A percentile compares a stretch with the other conserved stretches of the same genome.
Conservation (phyloP, 176 grass and related monocot species). For the Oryza officinalis region DNA sequence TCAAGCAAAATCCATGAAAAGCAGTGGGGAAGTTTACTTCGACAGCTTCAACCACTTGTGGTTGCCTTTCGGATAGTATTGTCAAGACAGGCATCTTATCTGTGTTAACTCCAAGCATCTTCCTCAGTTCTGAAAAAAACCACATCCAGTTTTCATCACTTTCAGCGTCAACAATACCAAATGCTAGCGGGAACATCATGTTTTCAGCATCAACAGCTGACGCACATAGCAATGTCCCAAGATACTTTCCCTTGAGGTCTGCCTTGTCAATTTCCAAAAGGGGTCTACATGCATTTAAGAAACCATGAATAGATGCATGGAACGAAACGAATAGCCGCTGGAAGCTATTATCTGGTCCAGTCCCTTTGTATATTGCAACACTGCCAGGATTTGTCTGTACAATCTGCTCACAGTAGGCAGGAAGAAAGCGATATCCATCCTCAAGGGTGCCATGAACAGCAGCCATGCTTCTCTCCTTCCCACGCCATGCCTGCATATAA, state of each 20-base stretch:
- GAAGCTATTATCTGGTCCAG: slow-evolving; percentile 74
- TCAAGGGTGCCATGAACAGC: slow-evolving; percentile 94
- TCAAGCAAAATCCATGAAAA: slow-evolving; percentile 89
- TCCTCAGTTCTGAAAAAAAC: slow-evolving; percentile 96
- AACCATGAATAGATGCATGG: slow-evolving; percentile 88
- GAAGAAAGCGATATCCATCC: slow-evolving; percentile 89
- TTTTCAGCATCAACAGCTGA: slow-evolving; percentile 89
- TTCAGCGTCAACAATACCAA: slow-evolving; percentile 79
- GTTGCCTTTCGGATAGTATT: slow-evolving; percentile 77
- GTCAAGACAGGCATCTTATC: slow-evolving; percentile 95
- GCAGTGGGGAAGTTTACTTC: slow-evolving; percentile 78
- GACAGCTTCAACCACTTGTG: slow-evolving; percentile 71
- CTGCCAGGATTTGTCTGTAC: slow-evolving; percentile 79
- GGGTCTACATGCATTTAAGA: slow-evolving; percentile 81
- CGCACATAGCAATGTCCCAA: slow-evolving; percentile 87
- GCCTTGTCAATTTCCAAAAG: slow-evolving; percentile 93
- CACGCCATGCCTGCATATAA: slow-evolving; percentile 99
- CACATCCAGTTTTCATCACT: slow-evolving; percentile 98
- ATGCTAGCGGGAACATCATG: slow-evolving; percentile 83
- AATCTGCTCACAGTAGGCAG: slow-evolving; percentile 91
- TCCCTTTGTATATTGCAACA: slow-evolving; percentile 66
- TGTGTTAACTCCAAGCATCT: slow-evolving; percentile 90
- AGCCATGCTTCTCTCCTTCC: slow-evolving; percentile 97
- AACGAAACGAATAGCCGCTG: slow-evolving; percentile 88
- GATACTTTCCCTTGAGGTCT: slow-evolving; percentile 96